phyloP scores from a whole-genome alignment of 2,329 filamentous ascomycete species.

The Shiraia sp. region DNA sequence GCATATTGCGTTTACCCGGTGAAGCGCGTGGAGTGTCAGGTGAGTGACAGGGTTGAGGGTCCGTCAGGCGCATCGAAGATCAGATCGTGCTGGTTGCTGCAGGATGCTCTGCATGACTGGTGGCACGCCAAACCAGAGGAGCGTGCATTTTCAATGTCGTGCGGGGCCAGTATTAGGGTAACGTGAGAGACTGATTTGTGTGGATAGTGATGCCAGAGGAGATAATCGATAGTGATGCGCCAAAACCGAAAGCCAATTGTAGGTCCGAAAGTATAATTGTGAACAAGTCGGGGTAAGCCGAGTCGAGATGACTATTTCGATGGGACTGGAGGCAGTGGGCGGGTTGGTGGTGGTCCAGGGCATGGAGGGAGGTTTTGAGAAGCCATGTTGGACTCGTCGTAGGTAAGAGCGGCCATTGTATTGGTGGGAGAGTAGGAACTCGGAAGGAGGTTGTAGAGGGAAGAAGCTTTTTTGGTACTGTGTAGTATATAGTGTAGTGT shows the following conservation, averaged over 20 bases:
- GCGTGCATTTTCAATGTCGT: slow-evolving; percentile 20
- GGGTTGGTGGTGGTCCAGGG: slow-evolving; percentile 53
- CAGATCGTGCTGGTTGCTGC: slow-evolving; percentile 29
- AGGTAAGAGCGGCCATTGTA: slow-evolving; percentile 40
- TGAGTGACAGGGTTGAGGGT: slow-evolving; percentile 29
- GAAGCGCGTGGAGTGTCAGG: slow-evolving; percentile 20
- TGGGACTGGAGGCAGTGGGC: slow-evolving; percentile 52
- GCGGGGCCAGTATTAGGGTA: slow-evolving; percentile 21
- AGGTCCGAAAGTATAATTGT: slow-evolving; percentile 21
- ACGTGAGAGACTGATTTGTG: slow-evolving; percentile 9
- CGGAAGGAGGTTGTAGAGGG: slow-evolving; percentile 11
- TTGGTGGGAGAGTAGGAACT: slow-evolving; percentile 9
- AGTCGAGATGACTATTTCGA: slow-evolving; percentile 41
- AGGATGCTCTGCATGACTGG: slow-evolving; percentile 26
- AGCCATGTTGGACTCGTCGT: slow-evolving; percentile 46
- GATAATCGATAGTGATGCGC: slow-evolving; percentile 28
- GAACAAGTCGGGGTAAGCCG: slow-evolving; percentile 1
- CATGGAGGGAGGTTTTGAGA: slow-evolving; percentile 51
- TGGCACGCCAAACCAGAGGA: slow-evolving; percentile 19
- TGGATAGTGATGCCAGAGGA: slow-evolving; percentile 13
- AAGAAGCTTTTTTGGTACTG: slow-evolving; percentile 1
- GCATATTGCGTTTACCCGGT: slow-evolving; percentile 25
- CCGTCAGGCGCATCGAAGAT: slow-evolving; percentile 29
- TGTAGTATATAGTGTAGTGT: slow-evolving; percentile 10
- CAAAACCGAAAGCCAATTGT: slow-evolving; percentile 22